Conservation (phyloP, 768 basidiomycete species). For the Naganishia friedmannii region DNA sequence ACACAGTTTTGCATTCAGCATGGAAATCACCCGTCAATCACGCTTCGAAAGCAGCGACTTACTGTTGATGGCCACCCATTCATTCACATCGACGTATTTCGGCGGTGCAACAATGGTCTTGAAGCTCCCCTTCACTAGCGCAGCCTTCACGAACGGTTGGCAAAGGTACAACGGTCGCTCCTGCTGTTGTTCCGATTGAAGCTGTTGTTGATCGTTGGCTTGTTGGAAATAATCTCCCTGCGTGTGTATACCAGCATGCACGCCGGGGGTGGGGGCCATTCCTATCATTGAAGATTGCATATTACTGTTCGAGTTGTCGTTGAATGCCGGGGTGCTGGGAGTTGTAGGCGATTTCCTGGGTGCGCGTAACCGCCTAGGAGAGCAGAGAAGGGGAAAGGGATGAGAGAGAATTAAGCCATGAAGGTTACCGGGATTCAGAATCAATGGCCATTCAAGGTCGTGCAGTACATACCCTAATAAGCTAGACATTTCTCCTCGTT, state of each 20-base stretch:
- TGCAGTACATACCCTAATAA: constrained; percentile 17
- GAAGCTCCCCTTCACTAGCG: constrained; percentile 95
- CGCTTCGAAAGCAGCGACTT: constrained; percentile 46
- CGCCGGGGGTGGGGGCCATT: constrained; percentile 15
- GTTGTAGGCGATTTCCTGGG: constrained; percentile 46
- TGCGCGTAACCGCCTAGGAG: constrained; percentile 49
- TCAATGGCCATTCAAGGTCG: background rate
- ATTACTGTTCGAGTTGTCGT: constrained; percentile 35
- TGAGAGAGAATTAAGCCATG: background rate
- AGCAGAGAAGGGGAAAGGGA: background rate
- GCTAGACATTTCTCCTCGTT: constrained; percentile 9
- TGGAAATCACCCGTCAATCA: background rate
- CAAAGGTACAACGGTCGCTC: constrained; percentile 68
- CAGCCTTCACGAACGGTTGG: constrained; percentile 90
- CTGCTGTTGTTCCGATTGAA: background rate
- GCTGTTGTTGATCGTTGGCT: background rate
- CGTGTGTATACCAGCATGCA: constrained; percentile 15
- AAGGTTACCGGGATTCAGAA: background rate
- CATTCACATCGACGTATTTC: constrained; percentile 91
- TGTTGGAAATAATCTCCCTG: constrained; percentile 22
- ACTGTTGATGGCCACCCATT: constrained; percentile 97
- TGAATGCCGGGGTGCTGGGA: constrained; percentile 33
- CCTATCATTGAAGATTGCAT: constrained; percentile 6
- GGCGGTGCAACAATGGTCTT: constrained; percentile 96
- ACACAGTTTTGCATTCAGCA: no score